phyloP scores from a whole-genome alignment of 805 yeast genomes.

The Candida maris region DNA sequence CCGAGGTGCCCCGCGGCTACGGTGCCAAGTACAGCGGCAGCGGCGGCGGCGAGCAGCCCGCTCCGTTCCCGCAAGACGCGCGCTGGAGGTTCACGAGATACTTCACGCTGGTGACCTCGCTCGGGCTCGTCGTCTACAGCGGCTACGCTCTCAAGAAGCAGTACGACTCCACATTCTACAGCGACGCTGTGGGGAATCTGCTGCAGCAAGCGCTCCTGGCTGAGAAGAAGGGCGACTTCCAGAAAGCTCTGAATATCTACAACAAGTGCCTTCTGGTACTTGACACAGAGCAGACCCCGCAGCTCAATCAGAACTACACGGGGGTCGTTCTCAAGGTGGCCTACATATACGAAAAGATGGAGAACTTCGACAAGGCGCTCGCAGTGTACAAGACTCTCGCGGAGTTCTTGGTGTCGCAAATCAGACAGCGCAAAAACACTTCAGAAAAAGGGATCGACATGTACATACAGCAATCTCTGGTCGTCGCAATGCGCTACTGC shows the following conservation, averaged over 20 bases:
- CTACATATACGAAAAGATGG: constrained; percentile 63
- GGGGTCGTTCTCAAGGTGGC: constrained; percentile 80
- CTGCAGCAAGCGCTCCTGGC: constrained; percentile 13
- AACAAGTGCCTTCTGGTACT: constrained; percentile 66
- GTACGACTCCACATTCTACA: constrained; percentile 10
- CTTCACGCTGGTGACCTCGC: background rate
- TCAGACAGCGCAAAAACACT: constrained; percentile 7
- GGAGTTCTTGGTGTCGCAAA: constrained; percentile 8
- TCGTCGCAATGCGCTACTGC: constrained; percentile 23
- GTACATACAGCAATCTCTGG: constrained; percentile 21
- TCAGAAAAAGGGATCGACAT: constrained; percentile 8
- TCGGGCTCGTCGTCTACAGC: constrained; percentile 1
- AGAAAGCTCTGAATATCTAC: constrained; percentile 68
- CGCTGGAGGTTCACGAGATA: background rate
- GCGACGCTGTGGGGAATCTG: constrained; percentile 8
- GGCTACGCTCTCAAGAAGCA: constrained; percentile 1
- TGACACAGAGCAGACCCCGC: constrained; percentile 48
- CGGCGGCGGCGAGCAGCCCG: background rate
- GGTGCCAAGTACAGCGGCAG: background rate
- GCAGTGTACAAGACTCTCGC: constrained; percentile 22
- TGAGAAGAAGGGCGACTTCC: constrained; percentile 39
- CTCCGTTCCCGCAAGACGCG: background rate
- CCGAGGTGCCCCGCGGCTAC: background rate
- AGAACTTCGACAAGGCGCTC: constrained; percentile 25
- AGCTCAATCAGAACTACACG: constrained; percentile 72